These are phyloP conservation scores for Epithele typhae DNA, from an alignment of 768 basidiomycete species.

Conservation along the genomic window DNA sequence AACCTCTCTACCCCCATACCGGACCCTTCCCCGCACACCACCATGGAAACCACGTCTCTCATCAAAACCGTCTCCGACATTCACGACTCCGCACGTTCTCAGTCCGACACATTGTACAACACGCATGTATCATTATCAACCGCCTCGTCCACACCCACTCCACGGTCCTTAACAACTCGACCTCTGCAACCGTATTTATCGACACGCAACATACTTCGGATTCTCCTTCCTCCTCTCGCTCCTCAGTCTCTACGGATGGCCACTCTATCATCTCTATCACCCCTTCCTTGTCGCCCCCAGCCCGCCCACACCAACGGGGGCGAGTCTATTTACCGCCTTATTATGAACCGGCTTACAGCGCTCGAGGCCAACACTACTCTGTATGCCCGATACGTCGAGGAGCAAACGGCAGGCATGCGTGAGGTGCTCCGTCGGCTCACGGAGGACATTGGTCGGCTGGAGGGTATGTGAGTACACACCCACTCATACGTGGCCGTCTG, in stretches of 20 bases:
- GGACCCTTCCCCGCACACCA: not conserved
- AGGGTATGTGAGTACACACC: slow-evolving; percentile 40
- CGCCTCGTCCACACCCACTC: slow-evolving; percentile 5
- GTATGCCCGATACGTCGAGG: slow-evolving; percentile 81
- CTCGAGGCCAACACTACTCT: slow-evolving; percentile 88
- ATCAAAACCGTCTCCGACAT: not conserved
- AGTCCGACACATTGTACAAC: slow-evolving; percentile 19
- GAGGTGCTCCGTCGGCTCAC: slow-evolving; percentile 70
- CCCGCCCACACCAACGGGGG: slow-evolving; percentile 40
- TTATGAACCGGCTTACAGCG: slow-evolving; percentile 86
- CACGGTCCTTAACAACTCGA: slow-evolving; percentile 8
- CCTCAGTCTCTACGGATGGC: not conserved
- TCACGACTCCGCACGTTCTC: slow-evolving; percentile 13
- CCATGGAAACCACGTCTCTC: not conserved
- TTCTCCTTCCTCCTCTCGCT: not conserved
- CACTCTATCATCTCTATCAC: not conserved
- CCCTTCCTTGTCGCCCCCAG: slow-evolving; percentile 15
- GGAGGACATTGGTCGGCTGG: slow-evolving; percentile 74
- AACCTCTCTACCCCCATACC: not conserved
- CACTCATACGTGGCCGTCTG: too few species aligned
- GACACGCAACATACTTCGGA: slow-evolving; percentile 1
- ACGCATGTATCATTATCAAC: slow-evolving; percentile 10
- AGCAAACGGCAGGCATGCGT: slow-evolving; percentile 74
- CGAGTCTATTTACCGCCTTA: slow-evolving; percentile 94
- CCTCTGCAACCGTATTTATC: slow-evolving; percentile 8